Evolutionary conservation across 306 rosid genomes (phyloP).

Genomic region (Carpinus viminea): DNA sequence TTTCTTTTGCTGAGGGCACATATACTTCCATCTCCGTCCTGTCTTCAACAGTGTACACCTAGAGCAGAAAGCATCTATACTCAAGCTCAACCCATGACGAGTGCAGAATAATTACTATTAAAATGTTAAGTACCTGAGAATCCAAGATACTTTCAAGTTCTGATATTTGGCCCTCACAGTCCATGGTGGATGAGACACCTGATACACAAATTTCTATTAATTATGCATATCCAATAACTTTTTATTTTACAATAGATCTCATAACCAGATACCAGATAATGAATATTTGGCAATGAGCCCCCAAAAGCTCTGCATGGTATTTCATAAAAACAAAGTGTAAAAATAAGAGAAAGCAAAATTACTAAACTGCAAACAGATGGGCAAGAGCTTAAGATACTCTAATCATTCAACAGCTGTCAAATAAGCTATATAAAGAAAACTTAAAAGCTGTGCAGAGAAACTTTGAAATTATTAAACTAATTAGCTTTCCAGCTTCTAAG

Average conservation of each 20-base stretch:
- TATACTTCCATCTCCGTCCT: slow-evolving; percentile 56
- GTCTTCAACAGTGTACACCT: slow-evolving; percentile 74
- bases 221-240: background rate
- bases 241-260: background rate
- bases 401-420: background rate
- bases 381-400: background rate
- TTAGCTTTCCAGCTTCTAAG: background rate
- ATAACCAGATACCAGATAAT: background rate
- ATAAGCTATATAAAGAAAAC: background rate
- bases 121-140: slow-evolving; percentile 52
- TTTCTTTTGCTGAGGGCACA: slow-evolving; percentile 69
- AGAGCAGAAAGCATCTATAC: slow-evolving; percentile 23
- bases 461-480: background rate
- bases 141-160: slow-evolving; percentile 81
- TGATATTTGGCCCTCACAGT: slow-evolving; percentile 71
- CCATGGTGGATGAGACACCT: slow-evolving; percentile 71
- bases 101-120: slow-evolving; percentile 8
- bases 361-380: background rate
- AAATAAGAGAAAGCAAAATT: background rate
- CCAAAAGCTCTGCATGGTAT: background rate
- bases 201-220: slow-evolving; percentile 18
- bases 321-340: background rate
- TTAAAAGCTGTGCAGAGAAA: background rate
- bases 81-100: slow-evolving; percentile 17
- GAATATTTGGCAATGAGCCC: background rate